Evolutionary conservation across 441 rosid species (phyloP).

Genomic region (Gossypium laxum): DNA sequence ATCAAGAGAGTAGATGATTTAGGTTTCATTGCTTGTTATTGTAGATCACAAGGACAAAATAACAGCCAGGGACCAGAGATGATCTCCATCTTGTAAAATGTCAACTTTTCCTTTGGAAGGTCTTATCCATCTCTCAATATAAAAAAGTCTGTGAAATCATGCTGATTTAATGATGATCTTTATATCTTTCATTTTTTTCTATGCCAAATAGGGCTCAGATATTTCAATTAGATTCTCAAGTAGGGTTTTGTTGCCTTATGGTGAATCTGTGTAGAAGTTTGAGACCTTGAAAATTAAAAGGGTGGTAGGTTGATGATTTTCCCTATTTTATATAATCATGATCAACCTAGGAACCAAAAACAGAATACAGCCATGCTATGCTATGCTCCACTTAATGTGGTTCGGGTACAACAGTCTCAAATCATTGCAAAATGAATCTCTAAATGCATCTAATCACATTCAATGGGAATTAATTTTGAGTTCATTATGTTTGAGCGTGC

Average conservation of each 20-base stretch:
- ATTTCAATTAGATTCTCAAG: not conserved
- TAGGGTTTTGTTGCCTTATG: not conserved
- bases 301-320: not conserved
- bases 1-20: not conserved
- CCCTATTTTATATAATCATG: not conserved
- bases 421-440: not conserved
- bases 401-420: not conserved
- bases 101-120: conserved; percentile 5
- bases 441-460: not conserved
- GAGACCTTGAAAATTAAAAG: not conserved
- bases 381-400: not conserved
- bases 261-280: not conserved
- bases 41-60: conserved; percentile 10
- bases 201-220: not conserved
- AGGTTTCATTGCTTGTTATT: conserved; percentile 9
- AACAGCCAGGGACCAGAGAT: not conserved
- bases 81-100: conserved; percentile 6
- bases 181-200: not conserved
- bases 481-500: not conserved
- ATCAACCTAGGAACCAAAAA: not conserved
- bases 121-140: not conserved
- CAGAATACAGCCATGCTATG: not conserved
- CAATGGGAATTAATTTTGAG: not conserved
- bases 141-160: not conserved
- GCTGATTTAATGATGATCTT: not conserved